Evolutionary conservation across 2,329 filamentous ascomycete genomes (phyloP).

Genomic region (Fusarium cicatricum): DNA sequence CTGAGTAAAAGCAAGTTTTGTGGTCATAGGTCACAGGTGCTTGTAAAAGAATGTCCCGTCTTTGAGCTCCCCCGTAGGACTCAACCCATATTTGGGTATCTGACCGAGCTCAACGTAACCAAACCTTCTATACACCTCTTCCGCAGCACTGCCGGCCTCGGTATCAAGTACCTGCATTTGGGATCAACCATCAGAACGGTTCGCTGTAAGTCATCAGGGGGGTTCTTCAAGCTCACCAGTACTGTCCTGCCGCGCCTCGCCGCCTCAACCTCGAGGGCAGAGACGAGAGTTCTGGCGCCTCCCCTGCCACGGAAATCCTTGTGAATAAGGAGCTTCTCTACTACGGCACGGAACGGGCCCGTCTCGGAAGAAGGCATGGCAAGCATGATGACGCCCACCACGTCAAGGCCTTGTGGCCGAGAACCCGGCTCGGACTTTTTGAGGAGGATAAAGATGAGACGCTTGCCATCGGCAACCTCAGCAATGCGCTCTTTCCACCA

Average conservation of each 20-base stretch:
- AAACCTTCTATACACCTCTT: slow-evolving; percentile 62
- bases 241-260: slow-evolving; percentile 56
- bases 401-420: slow-evolving; percentile 53
- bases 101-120: slow-evolving; percentile 64
- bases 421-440: slow-evolving; percentile 45
- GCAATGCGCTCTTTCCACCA: slow-evolving; percentile 65
- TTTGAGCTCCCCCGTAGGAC: slow-evolving; percentile 57
- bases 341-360: slow-evolving; percentile 60
- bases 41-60: slow-evolving; percentile 68
- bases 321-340: slow-evolving; percentile 67
- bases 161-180: slow-evolving; percentile 58
- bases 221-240: slow-evolving; percentile 55
- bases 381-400: slow-evolving; percentile 66
- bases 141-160: slow-evolving; percentile 60
- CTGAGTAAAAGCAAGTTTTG: background rate
- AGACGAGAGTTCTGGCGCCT: slow-evolving; percentile 60
- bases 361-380: slow-evolving; percentile 62
- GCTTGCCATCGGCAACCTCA: slow-evolving; percentile 54
- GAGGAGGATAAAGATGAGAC: slow-evolving; percentile 64
- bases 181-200: background rate
- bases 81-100: slow-evolving; percentile 62
- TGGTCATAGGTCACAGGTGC: slow-evolving; percentile 53
- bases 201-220: background rate
- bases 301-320: slow-evolving; percentile 60
- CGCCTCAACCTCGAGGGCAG: slow-evolving; percentile 64